Conservation (phyloP, 2,329 filamentous ascomycete genomes). For the Tolypocladium ophioglossoides region DNA sequence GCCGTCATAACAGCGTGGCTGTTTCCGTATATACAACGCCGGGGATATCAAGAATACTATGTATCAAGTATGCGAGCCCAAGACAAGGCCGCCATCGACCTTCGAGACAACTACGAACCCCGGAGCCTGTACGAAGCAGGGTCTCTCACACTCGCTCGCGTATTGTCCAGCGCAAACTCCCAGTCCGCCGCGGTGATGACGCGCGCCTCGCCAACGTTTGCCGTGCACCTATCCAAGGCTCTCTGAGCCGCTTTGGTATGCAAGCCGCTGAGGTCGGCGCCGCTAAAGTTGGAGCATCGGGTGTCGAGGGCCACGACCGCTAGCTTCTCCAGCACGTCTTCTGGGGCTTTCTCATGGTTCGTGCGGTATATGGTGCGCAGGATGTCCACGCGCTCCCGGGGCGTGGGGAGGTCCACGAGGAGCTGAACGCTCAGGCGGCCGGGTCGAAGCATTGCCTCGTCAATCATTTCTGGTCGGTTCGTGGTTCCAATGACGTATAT, state of each 20-base stretch:
- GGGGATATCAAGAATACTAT: background rate
- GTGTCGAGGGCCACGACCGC: constrained; percentile 53
- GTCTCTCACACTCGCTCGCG: constrained; percentile 38
- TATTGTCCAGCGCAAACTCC: constrained; percentile 38
- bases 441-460: constrained; percentile 86
- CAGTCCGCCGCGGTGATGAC: constrained; percentile 33
- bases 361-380: constrained; percentile 55
- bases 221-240: constrained; percentile 30
- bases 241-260: constrained; percentile 40
- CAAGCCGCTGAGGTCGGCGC: constrained; percentile 45
- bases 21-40: background rate
- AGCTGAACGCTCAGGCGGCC: constrained; percentile 81
- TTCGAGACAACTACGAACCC: background rate
- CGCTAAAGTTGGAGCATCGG: constrained; percentile 68
- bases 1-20: background rate
- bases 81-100: background rate
- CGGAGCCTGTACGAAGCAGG: constrained; percentile 31
- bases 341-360: constrained; percentile 16
- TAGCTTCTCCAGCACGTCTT: constrained; percentile 43
- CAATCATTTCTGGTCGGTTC: constrained; percentile 93
- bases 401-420: constrained; percentile 76
- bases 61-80: background rate
- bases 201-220: constrained; percentile 11
- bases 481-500: constrained; percentile 94
- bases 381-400: constrained; percentile 76